Conservation (phyloP, 106 monocot genomes). For the Phalaenopsis equestris region DNA sequence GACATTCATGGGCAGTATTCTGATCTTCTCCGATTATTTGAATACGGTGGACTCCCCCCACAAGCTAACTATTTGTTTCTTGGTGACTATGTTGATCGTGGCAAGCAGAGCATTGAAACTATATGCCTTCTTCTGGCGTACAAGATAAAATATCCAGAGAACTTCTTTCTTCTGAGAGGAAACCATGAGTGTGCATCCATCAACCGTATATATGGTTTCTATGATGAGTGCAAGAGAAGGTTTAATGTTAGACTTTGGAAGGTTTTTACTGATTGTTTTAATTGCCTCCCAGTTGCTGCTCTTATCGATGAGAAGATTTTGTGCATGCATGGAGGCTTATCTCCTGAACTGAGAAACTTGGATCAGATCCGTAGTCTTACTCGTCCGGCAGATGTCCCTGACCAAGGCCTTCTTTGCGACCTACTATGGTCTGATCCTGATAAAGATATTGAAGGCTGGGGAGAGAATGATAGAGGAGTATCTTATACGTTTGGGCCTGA, state of each 20-base stretch:
- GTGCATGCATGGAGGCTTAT: slow-evolving; percentile 10
- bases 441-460: slow-evolving; percentile 15
- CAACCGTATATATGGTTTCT: slow-evolving; percentile 12
- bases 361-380: slow-evolving; percentile 9
- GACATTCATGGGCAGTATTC: slow-evolving; percentile 14
- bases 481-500: slow-evolving; percentile 9
- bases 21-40: slow-evolving; percentile 12
- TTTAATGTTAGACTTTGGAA: slow-evolving; percentile 11
- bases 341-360: slow-evolving; percentile 8
- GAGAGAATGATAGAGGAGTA: slow-evolving; percentile 13
- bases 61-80: slow-evolving; percentile 15
- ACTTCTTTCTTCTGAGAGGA: slow-evolving; percentile 13
- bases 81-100: slow-evolving; percentile 13
- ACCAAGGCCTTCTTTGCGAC: slow-evolving; percentile 9
- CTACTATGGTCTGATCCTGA: slow-evolving; percentile 13
- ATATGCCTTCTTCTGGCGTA: slow-evolving; percentile 11
- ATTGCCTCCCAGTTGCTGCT: slow-evolving; percentile 11
- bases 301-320: slow-evolving; percentile 9
- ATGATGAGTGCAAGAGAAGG: slow-evolving; percentile 11
- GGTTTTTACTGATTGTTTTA: slow-evolving; percentile 13
- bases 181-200: slow-evolving; percentile 13
- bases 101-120: slow-evolving; percentile 12
- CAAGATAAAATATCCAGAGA: slow-evolving; percentile 10
- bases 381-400: slow-evolving; percentile 12
- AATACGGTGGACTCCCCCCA: slow-evolving; percentile 10